phyloP scores from a whole-genome alignment of 2,329 filamentous ascomycete species.

The Ascochyta viciae-villosae region DNA sequence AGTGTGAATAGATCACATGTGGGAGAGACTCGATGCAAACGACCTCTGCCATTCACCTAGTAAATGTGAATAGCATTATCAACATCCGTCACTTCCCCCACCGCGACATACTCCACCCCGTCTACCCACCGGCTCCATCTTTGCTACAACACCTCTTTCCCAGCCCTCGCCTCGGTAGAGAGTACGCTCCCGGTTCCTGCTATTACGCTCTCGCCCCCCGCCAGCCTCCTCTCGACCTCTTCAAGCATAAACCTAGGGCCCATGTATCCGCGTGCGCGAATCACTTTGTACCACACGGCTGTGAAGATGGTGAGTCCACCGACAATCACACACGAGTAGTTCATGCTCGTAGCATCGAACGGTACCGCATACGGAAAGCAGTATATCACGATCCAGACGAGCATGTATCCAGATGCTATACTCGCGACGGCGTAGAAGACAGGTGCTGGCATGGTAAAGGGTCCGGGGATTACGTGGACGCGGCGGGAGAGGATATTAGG shows the following conservation, averaged over 20 bases:
- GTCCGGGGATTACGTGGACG: constrained; percentile 60
- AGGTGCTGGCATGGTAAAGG: constrained; percentile 60
- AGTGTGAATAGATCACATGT: too few relatives aligned
- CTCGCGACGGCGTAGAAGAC: constrained; percentile 58
- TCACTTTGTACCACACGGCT: constrained; percentile 52
- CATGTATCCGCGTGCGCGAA: constrained; percentile 48
- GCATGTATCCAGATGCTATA: constrained; percentile 64
- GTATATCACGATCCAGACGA: constrained; percentile 68
- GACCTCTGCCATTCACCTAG: too few relatives aligned
- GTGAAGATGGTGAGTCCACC: constrained; percentile 61
- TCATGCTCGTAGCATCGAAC: constrained; percentile 58
- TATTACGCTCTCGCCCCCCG: constrained; percentile 14
- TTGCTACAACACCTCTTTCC: too few relatives aligned
- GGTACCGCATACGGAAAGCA: constrained; percentile 62
- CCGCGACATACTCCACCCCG: too few relatives aligned
- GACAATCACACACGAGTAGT: constrained; percentile 61
- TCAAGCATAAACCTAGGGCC: constrained; percentile 44
- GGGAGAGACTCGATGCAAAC: too few relatives aligned
- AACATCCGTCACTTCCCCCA: too few relatives aligned
- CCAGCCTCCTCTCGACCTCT: constrained; percentile 27
- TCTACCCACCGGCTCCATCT: too few relatives aligned
- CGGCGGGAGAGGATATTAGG: constrained; percentile 52
- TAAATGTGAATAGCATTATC: too few relatives aligned
- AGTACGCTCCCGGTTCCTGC: constrained; percentile 1
- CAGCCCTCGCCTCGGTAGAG: too few relatives aligned